Evolutionary conservation across 192 early-diverging fungal species (phyloP).

Genomic region (Radiomyces spectabilis): DNA sequence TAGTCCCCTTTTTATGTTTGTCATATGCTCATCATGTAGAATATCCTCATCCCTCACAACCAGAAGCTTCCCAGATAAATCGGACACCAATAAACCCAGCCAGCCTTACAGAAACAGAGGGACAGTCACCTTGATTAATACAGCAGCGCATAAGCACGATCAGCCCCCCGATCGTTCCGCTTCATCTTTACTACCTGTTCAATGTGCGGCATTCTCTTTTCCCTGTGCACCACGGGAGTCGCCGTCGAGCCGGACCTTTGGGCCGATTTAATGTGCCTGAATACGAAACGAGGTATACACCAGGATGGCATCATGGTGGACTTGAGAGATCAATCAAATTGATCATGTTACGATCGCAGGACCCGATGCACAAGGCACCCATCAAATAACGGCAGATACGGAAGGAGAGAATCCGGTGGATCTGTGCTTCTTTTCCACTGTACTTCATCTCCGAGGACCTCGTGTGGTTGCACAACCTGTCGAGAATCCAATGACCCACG

Average conservation of each 20-base stretch:
- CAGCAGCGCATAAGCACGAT: too few relatives aligned
- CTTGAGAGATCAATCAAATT: background rate
- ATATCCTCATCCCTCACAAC: too few relatives aligned
- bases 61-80: too few relatives aligned
- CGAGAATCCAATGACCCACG: constrained; percentile 24
- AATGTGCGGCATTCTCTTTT: constrained; percentile 56
- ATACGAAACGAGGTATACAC: constrained; percentile 38
- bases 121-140: too few relatives aligned
- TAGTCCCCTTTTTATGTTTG: too few relatives aligned
- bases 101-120: too few relatives aligned
- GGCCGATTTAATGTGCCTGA: constrained; percentile 32
- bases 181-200: background rate
- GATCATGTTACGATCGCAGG: constrained; percentile 20
- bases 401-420: background rate
- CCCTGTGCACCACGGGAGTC: constrained; percentile 12
- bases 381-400: background rate
- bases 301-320: background rate
- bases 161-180: background rate
- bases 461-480: constrained; percentile 51
- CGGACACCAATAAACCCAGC: too few relatives aligned
- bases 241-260: constrained; percentile 16
- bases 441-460: constrained; percentile 65
- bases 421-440: constrained; percentile 44
- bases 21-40: too few relatives aligned
- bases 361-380: constrained; percentile 44